Evolutionary conservation across 352 stramenopile genomes (phyloP), one percentile per base, ranked within the genome.

Genomic region (Phytophthora pluvialis): DNA sequence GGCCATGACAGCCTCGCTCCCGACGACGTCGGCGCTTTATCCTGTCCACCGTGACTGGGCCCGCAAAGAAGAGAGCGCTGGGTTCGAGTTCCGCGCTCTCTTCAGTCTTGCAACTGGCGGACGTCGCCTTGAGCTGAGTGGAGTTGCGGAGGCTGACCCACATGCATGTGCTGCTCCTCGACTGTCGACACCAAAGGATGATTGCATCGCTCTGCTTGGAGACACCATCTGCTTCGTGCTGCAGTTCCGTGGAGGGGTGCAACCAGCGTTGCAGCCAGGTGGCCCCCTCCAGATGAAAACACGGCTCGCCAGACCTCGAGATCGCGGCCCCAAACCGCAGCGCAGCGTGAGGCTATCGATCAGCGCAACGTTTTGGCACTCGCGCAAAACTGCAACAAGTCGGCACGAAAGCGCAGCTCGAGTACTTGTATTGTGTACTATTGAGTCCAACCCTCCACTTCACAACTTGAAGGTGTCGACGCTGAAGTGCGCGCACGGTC

Each of bases 21-120:
- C 33, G 33, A 49, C 35, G 36, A 10, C 45, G 55, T 32, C 47
- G 29, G 3, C 28, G 15, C 50, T 61, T 44, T 58, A 59, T 57
- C 44, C 33, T 40, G 48, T 25, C 26, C 50, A 38, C n/a, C 15
- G 46, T 28, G 49, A 43, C 38, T 44, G 28, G 13, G 16, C 26
- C 36, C 33, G 33, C 57, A 68, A 46, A 68, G 53, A 68, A 63
- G 44, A 55, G 60, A 63, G 36, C 15, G 25, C 33, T 62, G 48
- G 48, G 48, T 55, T 55, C 47, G 33, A 35, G 35, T 35, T 54
- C 21, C 21, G 8, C 33, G 55, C 54, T 63, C 43, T 63, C 26
- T 21, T 21, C 21, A n/a, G 21, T 21, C 21, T 21, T 63, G 33
- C 31, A 52, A 44, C 1, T 15, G n/a, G 10, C 18, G 40, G 29